Conservation (phyloP, 2,329 filamentous ascomycete genomes). For the Colletotrichum limetticola region DNA sequence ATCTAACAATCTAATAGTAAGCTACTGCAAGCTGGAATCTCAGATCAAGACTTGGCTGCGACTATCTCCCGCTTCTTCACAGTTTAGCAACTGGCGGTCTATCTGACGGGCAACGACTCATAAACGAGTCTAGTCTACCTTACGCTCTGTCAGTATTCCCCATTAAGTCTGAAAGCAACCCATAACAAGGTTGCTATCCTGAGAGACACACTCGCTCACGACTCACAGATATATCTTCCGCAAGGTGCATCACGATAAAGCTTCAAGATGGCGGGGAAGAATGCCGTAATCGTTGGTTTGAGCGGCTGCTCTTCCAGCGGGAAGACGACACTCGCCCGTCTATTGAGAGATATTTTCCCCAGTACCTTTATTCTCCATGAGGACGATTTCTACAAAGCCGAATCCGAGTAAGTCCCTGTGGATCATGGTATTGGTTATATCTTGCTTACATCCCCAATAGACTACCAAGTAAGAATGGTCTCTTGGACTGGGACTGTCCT, state of each 20-base stretch:
- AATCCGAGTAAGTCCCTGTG: conserved; percentile 66
- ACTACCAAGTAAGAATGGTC: conserved; percentile 65
- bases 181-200: no score
- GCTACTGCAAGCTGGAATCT: conserved; percentile 18
- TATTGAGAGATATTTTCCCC: conserved; percentile 85
- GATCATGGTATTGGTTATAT: background rate
- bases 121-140: background rate
- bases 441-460: conserved; percentile 45
- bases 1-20: background rate
- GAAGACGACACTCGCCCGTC: conserved; percentile 91
- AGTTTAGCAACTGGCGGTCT: conserved; percentile 5
- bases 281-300: conserved; percentile 78
- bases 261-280: conserved; percentile 47
- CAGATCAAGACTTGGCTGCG: conserved; percentile 23
- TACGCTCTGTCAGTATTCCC: background rate
- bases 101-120: background rate
- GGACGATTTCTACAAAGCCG: conserved; percentile 93
- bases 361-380: conserved; percentile 87
- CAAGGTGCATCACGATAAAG: background rate
- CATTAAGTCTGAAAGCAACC: background rate
- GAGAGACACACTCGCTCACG: background rate
- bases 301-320: conserved; percentile 93
- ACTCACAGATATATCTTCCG: background rate
- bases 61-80: conserved; percentile 25
- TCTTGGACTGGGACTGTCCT: conserved; percentile 93